Evolutionary conservation across 768 basidiomycete genomes (phyloP).

Genomic region (Auriculariales sp.): DNA sequence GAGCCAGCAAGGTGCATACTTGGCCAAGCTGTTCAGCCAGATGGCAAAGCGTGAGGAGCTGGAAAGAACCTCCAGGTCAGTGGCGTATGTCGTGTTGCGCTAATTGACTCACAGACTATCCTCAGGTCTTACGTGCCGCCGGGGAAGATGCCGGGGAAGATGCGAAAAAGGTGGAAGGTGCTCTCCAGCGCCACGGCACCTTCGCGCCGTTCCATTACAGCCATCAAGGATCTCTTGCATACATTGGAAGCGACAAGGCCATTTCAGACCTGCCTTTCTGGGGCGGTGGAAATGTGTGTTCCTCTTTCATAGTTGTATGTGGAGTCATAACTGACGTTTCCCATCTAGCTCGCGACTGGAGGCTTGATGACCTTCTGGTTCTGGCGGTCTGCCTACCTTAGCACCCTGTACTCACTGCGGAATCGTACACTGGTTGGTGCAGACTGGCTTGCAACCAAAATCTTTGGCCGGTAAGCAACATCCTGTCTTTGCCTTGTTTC

Average conservation of each 20-base stretch:
- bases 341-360: slow-evolving; percentile 63
- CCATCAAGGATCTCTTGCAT: slow-evolving; percentile 88
- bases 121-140: slow-evolving; percentile 12
- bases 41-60: slow-evolving; percentile 61
- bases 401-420: slow-evolving; percentile 86
- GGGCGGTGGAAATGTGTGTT: slow-evolving; percentile 52
- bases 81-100: too few species aligned
- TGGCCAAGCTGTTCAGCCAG: slow-evolving; percentile 68
- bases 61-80: too few species aligned
- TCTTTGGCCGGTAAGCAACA: slow-evolving; percentile 76
- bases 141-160: slow-evolving; percentile 20
- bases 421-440: slow-evolving; percentile 83
- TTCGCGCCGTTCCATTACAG: slow-evolving; percentile 88
- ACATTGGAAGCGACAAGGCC: slow-evolving; percentile 93
- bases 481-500: too few species aligned
- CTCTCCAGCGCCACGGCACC: slow-evolving; percentile 53
- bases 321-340: neutral
- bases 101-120: too few species aligned
- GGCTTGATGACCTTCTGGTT: slow-evolving; percentile 83
- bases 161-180: slow-evolving; percentile 43
- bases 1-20: slow-evolving; percentile 84
- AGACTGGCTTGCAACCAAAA: slow-evolving; percentile 83
- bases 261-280: slow-evolving; percentile 95
- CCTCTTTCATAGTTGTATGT: slow-evolving; percentile 1
- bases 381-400: slow-evolving; percentile 89